These are phyloP conservation scores for Naumovozyma castellii DNA, from an alignment of 805 yeast genomes.

Conservation along the genomic window DNA sequence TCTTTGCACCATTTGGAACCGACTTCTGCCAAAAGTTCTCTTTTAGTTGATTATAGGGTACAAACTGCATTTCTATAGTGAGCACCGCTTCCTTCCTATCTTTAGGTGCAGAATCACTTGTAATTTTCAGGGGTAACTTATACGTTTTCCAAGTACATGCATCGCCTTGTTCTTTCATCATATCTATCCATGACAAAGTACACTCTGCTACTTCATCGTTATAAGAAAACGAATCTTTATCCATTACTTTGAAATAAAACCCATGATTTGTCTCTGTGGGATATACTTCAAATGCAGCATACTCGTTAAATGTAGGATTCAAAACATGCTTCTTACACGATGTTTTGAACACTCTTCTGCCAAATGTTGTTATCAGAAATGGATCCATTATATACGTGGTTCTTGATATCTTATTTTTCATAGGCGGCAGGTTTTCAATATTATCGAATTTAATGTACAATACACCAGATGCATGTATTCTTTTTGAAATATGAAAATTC, in stretches of 20 bases:
- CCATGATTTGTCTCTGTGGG: conserved; percentile 57
- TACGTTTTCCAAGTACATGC: conserved; percentile 19
- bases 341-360: conserved; percentile 77
- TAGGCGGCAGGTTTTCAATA: conserved; percentile 72
- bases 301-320: conserved; percentile 74
- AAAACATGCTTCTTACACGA: conserved; percentile 75
- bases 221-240: conserved; percentile 72
- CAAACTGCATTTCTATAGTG: conserved; percentile 52
- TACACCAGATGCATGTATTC: conserved; percentile 46
- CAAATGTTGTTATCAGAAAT: conserved; percentile 84
- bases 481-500: conserved; percentile 21
- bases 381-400: conserved; percentile 90
- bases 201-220: conserved; percentile 75
- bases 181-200: conserved; percentile 44
- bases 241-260: conserved; percentile 65
- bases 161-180: conserved; percentile 29
- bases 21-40: conserved; percentile 62
- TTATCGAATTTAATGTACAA: conserved; percentile 65
- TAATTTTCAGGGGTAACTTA: conserved; percentile 32
- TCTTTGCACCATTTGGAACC: conserved; percentile 34
- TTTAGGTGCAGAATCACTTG: conserved; percentile 5
- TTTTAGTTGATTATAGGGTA: conserved; percentile 55
- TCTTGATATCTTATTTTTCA: conserved; percentile 51
- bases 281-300: conserved; percentile 67
- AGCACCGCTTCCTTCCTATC: conserved; percentile 36